These are phyloP conservation scores for Teratosphaeria destructans DNA, from an alignment of 2,329 filamentous ascomycete genomes.

Conservation along the genomic window DNA sequence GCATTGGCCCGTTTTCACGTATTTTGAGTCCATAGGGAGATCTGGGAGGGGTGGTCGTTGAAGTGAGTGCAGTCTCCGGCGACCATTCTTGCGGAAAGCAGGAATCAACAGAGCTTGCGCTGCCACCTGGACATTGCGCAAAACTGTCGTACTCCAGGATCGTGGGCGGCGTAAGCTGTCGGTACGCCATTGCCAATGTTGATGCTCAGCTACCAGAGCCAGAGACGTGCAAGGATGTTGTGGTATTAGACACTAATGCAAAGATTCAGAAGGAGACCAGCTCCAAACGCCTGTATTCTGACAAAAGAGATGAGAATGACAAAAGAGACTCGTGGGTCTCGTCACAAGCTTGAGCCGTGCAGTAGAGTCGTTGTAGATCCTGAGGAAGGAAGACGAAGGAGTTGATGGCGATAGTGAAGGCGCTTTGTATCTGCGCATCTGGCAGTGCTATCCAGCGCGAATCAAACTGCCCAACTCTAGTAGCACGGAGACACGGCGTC, in stretches of 20 bases:
- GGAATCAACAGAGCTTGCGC: constrained; percentile 21
- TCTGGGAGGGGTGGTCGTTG: constrained; percentile 19
- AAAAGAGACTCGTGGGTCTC: constrained; percentile 31
- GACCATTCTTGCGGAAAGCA: constrained; percentile 21
- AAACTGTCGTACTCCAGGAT: constrained; percentile 20
- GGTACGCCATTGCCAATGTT: constrained; percentile 30
- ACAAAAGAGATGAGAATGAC: constrained; percentile 27
- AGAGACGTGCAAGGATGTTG: constrained; percentile 8
- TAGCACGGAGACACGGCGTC: constrained; percentile 11
- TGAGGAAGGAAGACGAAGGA: constrained; percentile 10
- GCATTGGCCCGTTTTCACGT: constrained; percentile 18
- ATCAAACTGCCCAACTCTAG: not conserved
- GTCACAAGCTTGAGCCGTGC: constrained; percentile 18
- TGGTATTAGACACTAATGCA: constrained; percentile 17
- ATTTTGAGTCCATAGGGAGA: constrained; percentile 17
- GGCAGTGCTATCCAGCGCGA: constrained; percentile 1
- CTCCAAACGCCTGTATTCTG: constrained; percentile 29
- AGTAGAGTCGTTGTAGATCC: constrained; percentile 15
- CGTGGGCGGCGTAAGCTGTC: constrained; percentile 36
- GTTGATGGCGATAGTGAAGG: constrained; percentile 3
- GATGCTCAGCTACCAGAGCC: constrained; percentile 26
- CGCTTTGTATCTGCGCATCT: constrained; percentile 17
- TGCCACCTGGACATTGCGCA: constrained; percentile 20
- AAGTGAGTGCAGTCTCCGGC: constrained; percentile 21
- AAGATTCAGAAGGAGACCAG: constrained; percentile 30